Evolutionary conservation across 768 basidiomycete genomes (phyloP), one percentile per base, ranked within the genome.

Genomic region (Boletus barrowsii): DNA sequence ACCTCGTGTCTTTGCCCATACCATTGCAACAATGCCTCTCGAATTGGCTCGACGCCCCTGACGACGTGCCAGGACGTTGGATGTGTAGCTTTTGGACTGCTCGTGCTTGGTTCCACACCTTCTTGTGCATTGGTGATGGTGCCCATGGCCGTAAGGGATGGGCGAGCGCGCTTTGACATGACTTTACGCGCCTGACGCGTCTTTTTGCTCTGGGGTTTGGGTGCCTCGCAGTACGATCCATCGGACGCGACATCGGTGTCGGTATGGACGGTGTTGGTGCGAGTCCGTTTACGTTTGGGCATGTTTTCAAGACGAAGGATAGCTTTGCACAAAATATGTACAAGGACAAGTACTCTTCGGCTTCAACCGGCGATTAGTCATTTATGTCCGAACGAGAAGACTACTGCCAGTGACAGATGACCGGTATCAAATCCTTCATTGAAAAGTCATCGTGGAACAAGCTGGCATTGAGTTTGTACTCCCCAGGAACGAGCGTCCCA

Each of bases 1-100:
- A 71, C 72, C 37, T 81, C 76, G 54, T 83, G 83, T 13, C 88
- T 88, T 14, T 69, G 72, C 35, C 79, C 76, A 64, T 86, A 98
- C 93, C 93, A 98, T 47, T 55, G 48, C 20, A 79, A 62, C n/a
- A 91, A 73, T 10, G 81, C 76, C 48, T 64, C 56, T 24, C 83
- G 81, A 32, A 84, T 69, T 20, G 73, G 55, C 14, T 62, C 68
- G 17, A 78, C 67, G 5, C 42, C 36, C 6, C 63, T 58, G 18
- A 89, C 75, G 45, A 70, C 60, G 64, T 90, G 88, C 49, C 67
- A 68, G 32, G 81, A 76, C 51, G 63, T 68, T 22, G 77, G 55
- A 64, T 87, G 86, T 15, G 41, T 26, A 24, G 53, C 24, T 2
- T 10, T 10, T 13, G 5, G 42, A 39, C 11, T 37, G 36, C 32